Percentiles rank a stretch among this genome's conserved stretches.
Conservation (phyloP, 2,329 filamentous ascomycete genomes). For the Penicillium sp. region DNA sequence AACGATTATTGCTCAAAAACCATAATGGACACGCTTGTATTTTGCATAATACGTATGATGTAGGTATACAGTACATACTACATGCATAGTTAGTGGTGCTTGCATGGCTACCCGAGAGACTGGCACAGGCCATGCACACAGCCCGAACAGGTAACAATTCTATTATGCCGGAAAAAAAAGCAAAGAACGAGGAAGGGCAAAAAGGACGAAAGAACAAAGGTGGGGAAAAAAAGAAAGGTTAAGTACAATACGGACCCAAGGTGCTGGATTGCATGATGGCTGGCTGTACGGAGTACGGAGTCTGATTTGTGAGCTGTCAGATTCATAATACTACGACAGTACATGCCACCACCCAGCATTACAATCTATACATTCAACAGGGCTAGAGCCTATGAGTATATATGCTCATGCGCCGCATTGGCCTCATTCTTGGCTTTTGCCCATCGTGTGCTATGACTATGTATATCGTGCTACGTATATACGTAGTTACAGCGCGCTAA, state of each 20-base stretch:
- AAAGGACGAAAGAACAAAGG: neutral
- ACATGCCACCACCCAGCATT: neutral
- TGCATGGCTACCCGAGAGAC: conserved; percentile 9
- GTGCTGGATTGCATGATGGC: neutral
- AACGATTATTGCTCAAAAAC: neutral
- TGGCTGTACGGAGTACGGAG: no score
- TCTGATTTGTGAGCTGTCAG: neutral
- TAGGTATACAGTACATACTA: neutral
- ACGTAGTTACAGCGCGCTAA: no score
- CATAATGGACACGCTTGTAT: neutral
- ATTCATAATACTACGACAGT: neutral
- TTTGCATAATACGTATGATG: neutral
- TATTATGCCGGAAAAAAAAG: neutral
- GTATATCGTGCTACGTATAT: neutral
- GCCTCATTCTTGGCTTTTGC: neutral
- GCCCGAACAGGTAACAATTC: conserved; percentile 3
- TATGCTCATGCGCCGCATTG: neutral
- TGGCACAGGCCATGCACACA: conserved; percentile 9
- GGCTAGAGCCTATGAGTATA: neutral
- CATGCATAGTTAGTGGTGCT: neutral
- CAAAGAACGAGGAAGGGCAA: neutral
- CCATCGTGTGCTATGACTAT: neutral
- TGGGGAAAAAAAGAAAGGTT: neutral
- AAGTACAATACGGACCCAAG: neutral
- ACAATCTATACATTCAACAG: no score